Evolutionary conservation across 768 basidiomycete species (phyloP), one percentile per base, ranked within the genome.

Genomic region (Leucogyrophana mollusca): DNA sequence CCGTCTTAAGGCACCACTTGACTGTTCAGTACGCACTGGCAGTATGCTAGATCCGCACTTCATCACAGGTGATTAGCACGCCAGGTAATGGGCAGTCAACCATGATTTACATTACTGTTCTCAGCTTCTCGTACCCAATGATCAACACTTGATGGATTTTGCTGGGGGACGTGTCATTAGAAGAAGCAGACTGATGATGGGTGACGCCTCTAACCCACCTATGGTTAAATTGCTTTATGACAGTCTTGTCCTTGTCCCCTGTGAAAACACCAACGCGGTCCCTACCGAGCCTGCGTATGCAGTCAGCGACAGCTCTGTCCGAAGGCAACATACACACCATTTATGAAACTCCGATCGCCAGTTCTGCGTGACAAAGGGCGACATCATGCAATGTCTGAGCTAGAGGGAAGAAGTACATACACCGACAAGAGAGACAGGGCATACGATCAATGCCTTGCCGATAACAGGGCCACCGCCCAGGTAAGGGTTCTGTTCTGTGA

Each of bases 321-420:
- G n/a, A n/a, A n/a, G n/a, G n/a, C n/a, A n/a, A n/a, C n/a, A n/a
- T 11, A 75, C 85, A 23, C 70, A 83, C 94, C 96, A 99, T 71
- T 98, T 98, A 56, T 86, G 77, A 60, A 99, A 93, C 64, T 99
- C 96, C 34, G 82, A 84, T 61, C 82, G 87, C 96, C 96, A 99
- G 60, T 97, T 98, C 85, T 95, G 34, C 13, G 24, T 24, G 22
- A 44, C 14, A 33, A 33, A 34, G n/a, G 21, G 23, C 35, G 13
- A n/a, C 14, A 22, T 38, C 18, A 38, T 38, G 17, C 5, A 30
- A 52, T 36, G 25, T 33, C 24, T 25, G 14, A 4, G 50, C n/a
- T 22, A 14, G 24, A 30, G 43, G 22, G 35, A n/a, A 30, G 7
- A 38, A 32, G 24, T 4, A 60, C 79, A 52, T 56, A 92, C 92